Conservation (phyloP, 129 eudicot genomes). For the Glebionis coronaria region DNA sequence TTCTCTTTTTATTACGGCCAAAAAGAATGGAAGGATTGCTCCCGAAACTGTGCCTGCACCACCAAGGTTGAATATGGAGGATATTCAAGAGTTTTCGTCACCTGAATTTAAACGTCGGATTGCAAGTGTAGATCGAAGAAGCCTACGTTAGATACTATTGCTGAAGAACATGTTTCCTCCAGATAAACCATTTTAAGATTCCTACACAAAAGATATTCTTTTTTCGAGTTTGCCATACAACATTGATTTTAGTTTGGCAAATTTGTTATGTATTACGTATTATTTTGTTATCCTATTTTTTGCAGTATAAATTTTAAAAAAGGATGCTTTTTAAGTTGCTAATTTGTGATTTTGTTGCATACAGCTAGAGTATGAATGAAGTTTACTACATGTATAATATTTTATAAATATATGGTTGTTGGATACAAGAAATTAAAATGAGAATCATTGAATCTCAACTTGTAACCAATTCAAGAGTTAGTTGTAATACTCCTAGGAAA, state of each 20-base stretch:
- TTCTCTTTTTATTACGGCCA: conserved; percentile 47
- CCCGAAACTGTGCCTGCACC: conserved; percentile 29
- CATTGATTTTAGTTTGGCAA: conserved; percentile 15
- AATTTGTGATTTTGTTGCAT: neutral
- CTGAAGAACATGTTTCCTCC: conserved; percentile 56
- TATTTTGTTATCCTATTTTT: neutral
- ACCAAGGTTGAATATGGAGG: conserved; percentile 36
- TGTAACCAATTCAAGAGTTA: no score
- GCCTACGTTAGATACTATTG: conserved; percentile 85
- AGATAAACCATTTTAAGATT: conserved; percentile 30
- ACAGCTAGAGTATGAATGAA: neutral
- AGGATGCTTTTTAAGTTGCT: neutral
- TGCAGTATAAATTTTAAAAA: neutral
- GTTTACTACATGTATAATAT: neutral
- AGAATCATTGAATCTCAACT: conserved; percentile 5
- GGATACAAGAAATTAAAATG: neutral
- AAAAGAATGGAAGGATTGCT: conserved; percentile 39
- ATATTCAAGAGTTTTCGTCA: conserved; percentile 26
- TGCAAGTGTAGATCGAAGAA: conserved; percentile 80
- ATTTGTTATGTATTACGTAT: conserved; percentile 3
- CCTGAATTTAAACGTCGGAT: conserved; percentile 56
- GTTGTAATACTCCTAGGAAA: no score
- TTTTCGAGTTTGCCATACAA: neutral
- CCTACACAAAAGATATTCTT: neutral
- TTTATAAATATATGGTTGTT: neutral